Conservation (phyloP, 225 moss, liverwort and hornwort genomes). For the Pseudoscleropodium purum region DNA sequence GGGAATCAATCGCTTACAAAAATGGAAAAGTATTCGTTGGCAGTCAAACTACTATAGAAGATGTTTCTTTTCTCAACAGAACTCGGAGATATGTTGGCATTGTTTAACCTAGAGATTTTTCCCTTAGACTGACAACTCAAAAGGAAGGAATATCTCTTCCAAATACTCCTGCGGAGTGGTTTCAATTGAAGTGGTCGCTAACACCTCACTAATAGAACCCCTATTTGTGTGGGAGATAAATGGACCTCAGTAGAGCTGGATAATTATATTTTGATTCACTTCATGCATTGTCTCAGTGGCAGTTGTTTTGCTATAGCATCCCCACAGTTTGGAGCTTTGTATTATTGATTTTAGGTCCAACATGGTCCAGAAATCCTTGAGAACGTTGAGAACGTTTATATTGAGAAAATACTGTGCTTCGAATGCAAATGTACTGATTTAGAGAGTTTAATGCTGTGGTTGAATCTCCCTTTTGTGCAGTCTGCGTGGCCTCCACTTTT, state of each 20-base stretch:
- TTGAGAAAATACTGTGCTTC: not conserved
- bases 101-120: not conserved
- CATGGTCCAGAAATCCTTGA: not conserved
- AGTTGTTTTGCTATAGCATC: not conserved
- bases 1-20: no score
- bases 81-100: not conserved
- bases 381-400: not conserved
- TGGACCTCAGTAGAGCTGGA: not conserved
- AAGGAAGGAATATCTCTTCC: not conserved
- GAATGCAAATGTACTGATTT: not conserved
- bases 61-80: no score
- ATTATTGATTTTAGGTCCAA: not conserved
- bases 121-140: not conserved
- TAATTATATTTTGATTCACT: not conserved
- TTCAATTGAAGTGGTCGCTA: not conserved
- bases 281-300: not conserved
- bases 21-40: no score
- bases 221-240: not conserved
- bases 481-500: constrained; percentile 80
- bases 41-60: no score
- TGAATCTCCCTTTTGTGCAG: constrained; percentile 24
- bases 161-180: not conserved
- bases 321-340: not conserved
- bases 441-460: not conserved
- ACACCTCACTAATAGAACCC: not conserved